phyloP scores from a whole-genome alignment of 306 rosid species.

The Cucurbita moschata region DNA sequence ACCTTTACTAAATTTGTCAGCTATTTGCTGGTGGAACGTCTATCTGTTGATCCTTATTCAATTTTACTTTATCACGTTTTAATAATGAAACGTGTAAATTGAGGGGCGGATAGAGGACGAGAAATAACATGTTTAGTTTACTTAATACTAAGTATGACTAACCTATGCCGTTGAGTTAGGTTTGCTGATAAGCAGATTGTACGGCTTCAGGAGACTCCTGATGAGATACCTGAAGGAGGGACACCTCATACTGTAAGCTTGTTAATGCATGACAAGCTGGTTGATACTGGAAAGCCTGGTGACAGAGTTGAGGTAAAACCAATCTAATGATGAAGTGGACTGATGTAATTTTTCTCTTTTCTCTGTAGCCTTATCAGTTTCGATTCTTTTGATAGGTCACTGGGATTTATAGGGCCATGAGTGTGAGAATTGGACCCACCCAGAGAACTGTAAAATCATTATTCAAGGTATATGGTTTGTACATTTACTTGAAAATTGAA shows the following conservation, averaged over 20 bases:
- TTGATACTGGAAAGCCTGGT: slow-evolving; percentile 90
- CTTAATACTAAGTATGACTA: neutral
- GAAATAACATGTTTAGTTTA: neutral
- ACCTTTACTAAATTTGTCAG: neutral
- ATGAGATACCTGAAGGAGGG: slow-evolving; percentile 97
- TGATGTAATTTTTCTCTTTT: neutral
- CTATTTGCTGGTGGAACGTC: neutral
- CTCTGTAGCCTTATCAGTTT: neutral
- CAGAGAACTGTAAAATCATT: slow-evolving; percentile 93
- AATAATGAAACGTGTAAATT: neutral
- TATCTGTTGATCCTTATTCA: neutral
- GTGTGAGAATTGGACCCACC: slow-evolving; percentile 82
- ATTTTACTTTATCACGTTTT: neutral
- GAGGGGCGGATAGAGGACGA: no score
- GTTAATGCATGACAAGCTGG: slow-evolving; percentile 91
- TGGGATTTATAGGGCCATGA: slow-evolving; percentile 94
- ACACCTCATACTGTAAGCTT: slow-evolving; percentile 96
- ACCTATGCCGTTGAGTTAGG: slow-evolving; percentile 25
- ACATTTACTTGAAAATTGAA: neutral
- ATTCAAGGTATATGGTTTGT: slow-evolving; percentile 45
- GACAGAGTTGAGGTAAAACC: slow-evolving; percentile 85
- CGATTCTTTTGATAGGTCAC: slow-evolving; percentile 50
- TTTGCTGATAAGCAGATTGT: slow-evolving; percentile 93
- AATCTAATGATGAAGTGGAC: neutral
- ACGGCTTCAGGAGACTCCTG: slow-evolving; percentile 95